Evolutionary conservation across 352 stramenopile species (phyloP).

Genomic region (Phytophthora sojae): DNA sequence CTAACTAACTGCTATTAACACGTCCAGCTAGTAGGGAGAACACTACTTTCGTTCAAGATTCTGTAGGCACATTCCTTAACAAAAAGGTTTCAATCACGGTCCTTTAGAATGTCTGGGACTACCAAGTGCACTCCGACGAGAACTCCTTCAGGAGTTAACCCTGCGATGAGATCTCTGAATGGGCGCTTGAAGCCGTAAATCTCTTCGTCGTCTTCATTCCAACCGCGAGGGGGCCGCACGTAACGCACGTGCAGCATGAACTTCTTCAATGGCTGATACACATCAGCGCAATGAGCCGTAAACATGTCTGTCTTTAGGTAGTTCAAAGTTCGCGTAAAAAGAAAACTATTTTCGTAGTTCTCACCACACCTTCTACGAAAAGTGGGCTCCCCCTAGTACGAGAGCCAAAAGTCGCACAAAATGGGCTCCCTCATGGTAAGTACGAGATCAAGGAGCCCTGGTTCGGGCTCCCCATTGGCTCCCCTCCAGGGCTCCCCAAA

Average conservation of each 20-base stretch:
- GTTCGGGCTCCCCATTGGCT: no score
- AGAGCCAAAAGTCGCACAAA: no score
- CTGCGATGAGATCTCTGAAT: conserved; percentile 10
- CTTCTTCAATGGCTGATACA: conserved; percentile 18
- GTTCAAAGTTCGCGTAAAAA: neutral
- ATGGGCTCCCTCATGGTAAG: no score
- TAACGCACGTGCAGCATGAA: conserved; percentile 17
- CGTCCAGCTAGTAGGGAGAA: no score
- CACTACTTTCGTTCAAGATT: no score
- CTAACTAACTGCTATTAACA: no score
- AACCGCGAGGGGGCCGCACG: conserved; percentile 4
- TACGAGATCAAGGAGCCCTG: no score
- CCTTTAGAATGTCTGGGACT: neutral
- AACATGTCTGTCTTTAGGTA: neutral
- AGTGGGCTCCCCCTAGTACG: no score
- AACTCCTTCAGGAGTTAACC: conserved; percentile 7
- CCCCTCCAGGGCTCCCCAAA: no score
- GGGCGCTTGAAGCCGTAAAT: neutral
- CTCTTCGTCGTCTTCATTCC: neutral
- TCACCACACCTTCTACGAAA: no score
- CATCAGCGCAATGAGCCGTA: neutral
- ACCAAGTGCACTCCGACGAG: conserved; percentile 8
- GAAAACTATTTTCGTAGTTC: neutral
- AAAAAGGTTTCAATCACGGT: no score
- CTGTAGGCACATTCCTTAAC: neutral